Percentiles rank a stretch among this genome's conserved stretches.
These are phyloP conservation scores for Mucor mucedo DNA, from an alignment of 371 early-diverging fungal species.

Conservation along the genomic window DNA sequence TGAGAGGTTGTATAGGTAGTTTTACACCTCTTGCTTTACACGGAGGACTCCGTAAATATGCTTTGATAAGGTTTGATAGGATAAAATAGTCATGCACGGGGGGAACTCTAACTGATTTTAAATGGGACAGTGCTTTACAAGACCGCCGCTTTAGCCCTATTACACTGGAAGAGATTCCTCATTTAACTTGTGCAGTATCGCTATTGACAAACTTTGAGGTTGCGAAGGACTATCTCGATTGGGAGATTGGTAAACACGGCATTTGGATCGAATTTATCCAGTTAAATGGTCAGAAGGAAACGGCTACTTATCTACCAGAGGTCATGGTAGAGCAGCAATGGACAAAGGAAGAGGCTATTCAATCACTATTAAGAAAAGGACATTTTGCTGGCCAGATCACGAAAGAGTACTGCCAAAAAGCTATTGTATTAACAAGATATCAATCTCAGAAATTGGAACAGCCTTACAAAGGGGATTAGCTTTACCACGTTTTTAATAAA, in stretches of 20 bases:
- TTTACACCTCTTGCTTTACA: conserved; percentile 77
- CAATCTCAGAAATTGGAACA: conserved; percentile 66
- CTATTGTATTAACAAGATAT: conserved; percentile 78
- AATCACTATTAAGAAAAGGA: conserved; percentile 86
- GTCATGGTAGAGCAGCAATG: conserved; percentile 77
- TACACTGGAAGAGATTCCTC: conserved; percentile 61
- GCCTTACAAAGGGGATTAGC: background rate
- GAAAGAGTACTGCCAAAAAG: conserved; percentile 49
- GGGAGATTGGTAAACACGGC: conserved; percentile 92
- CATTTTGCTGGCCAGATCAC: conserved; percentile 74
- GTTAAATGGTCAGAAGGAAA: conserved; percentile 54
- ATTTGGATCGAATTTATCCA: conserved; percentile 87
- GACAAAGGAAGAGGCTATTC: conserved; percentile 83
- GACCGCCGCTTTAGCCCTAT: conserved; percentile 90
- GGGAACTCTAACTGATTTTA: background rate
- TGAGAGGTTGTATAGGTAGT: conserved; percentile 96
- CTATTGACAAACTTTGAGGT: conserved; percentile 85
- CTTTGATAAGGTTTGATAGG: conserved; percentile 70
- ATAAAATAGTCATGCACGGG: background rate
- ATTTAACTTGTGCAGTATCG: conserved; percentile 79
- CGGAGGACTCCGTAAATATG: conserved; percentile 81
- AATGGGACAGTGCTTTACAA: conserved; percentile 66
- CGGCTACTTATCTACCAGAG: conserved; percentile 93
- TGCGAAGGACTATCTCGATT: conserved; percentile 77
- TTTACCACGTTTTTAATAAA: too few species aligned